Evolutionary conservation across 345 rosid species (phyloP).

Genomic region (Combretum micranthum): DNA sequence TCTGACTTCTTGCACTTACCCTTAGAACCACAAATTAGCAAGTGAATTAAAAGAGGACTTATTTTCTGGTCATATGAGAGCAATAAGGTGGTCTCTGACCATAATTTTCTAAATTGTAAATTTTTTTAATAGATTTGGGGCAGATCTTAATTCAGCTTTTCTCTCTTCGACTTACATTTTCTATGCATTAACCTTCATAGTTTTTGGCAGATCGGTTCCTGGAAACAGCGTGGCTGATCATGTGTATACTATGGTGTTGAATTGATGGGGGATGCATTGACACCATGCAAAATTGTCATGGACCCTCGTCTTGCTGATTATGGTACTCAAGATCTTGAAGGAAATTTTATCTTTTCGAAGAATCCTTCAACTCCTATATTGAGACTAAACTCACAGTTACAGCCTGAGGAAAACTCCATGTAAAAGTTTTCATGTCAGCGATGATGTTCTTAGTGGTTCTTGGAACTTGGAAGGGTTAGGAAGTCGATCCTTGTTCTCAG

Average conservation of each 20-base stretch:
- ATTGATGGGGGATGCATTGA: constrained; percentile 43
- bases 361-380: constrained; percentile 16
- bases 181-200: neutral
- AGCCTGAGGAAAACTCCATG: constrained; percentile 1
- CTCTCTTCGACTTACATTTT: neutral
- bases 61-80: neutral
- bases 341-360: constrained; percentile 52
- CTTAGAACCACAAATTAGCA: neutral
- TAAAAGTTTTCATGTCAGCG: constrained; percentile 5
- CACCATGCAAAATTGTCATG: constrained; percentile 68
- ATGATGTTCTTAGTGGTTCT: too few relatives aligned
- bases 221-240: constrained; percentile 78
- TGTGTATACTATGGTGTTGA: constrained; percentile 65
- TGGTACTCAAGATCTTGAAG: constrained; percentile 42
- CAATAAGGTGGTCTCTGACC: too few relatives aligned
- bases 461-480: too few relatives aligned
- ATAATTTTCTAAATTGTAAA: too few relatives aligned
- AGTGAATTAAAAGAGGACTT: neutral
- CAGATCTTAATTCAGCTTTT: neutral
- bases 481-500: too few relatives aligned
- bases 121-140: neutral
- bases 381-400: constrained; percentile 17
- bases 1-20: neutral
- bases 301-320: constrained; percentile 25
- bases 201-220: constrained; percentile 50